Base-by-base conservation (phyloP, 2,329 filamentous ascomycete species). In the Didymella glomerata region DNA sequence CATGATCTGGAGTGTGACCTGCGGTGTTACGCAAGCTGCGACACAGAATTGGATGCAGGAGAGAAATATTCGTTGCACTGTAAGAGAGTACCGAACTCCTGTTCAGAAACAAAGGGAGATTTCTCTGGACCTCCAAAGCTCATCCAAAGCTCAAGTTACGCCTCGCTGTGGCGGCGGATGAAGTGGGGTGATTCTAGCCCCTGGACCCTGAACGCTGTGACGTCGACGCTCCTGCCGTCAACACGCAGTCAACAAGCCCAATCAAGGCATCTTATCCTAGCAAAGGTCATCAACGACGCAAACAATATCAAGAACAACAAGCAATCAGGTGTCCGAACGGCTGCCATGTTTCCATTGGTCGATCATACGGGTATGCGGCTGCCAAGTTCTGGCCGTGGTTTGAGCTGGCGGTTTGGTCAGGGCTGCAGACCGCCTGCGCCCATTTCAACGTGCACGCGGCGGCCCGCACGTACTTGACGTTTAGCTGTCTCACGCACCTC, bases 301-400 rank as follows among this genome's bases (percentile, higher is more conserved):
- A 32, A 38, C 42, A 38, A 42, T 8, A 24, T 49, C 52, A 32
- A 38, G 18, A 20, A 14, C n/a, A 18, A 20, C 18, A 7, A 9
- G 20, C 25, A 49, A 54, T 30, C 44, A 45, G 27, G 49, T 20
- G 40, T 53, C 18, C 45, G 18, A 27, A 48, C 32, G 36, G 18
- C 18, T 45, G 48, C 34, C 54, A 56, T 53, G 64, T 60, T 60
- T 59, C 63, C 27, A 62, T 62, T 66, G 60, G 66, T 44, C 58
- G 57, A 62, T 64, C 54, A 62, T 61, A 65, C 64, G 64, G 63
- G 28, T 55, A 55, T 63, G 62, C 65, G 65, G 68, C 64, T 60
- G 66, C 65, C 67, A 69, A 70, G 66, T 56, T 57, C 32, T 63
- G 41, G 41, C 14, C 4, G 24, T n/a, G 22, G 41, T 44, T 27